A percentile compares a stretch with the other conserved stretches of the same genome.
Evolutionary conservation across 192 early-diverging fungal genomes (phyloP).

Genomic region (Coemansia sp.): DNA sequence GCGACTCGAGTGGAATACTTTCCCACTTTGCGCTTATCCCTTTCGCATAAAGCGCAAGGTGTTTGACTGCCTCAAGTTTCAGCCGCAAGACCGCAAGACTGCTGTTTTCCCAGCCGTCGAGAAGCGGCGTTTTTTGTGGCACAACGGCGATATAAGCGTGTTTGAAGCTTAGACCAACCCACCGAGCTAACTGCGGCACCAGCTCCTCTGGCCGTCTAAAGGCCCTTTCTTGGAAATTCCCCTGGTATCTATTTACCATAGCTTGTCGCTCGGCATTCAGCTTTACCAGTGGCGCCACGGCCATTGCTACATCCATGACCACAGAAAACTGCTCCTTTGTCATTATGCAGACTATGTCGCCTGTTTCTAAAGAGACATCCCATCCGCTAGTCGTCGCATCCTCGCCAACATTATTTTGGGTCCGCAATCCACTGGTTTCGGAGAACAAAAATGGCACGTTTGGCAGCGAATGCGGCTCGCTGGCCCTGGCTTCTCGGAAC

Average conservation of each 20-base stretch:
- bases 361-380: slow-evolving; percentile 37
- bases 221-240: slow-evolving; percentile 17
- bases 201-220: slow-evolving; percentile 4
- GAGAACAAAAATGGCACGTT: not conserved
- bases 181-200: slow-evolving; percentile 37
- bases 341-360: slow-evolving; percentile 37
- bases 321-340: slow-evolving; percentile 36
- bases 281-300: slow-evolving; percentile 34
- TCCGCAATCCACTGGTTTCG: slow-evolving; percentile 6
- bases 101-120: slow-evolving; percentile 44
- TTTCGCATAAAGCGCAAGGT: slow-evolving; percentile 50
- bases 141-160: slow-evolving; percentile 42
- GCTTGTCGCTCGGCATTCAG: slow-evolving; percentile 25
- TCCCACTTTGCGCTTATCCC: slow-evolving; percentile 42
- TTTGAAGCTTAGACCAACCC: slow-evolving; percentile 36
- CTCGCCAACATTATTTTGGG: slow-evolving; percentile 37
- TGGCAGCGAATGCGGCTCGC: not conserved
- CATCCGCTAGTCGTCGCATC: slow-evolving; percentile 52
- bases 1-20: slow-evolving; percentile 14
- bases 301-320: slow-evolving; percentile 15
- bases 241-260: slow-evolving; percentile 27
- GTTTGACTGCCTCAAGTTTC: slow-evolving; percentile 47
- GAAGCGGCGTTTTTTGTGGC: slow-evolving; percentile 17
- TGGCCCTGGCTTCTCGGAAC: slow-evolving; percentile 38
- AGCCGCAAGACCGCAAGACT: slow-evolving; percentile 48